Conservation (phyloP, 1,139 yeast genomes). For the Fermentozyma sake region DNA sequence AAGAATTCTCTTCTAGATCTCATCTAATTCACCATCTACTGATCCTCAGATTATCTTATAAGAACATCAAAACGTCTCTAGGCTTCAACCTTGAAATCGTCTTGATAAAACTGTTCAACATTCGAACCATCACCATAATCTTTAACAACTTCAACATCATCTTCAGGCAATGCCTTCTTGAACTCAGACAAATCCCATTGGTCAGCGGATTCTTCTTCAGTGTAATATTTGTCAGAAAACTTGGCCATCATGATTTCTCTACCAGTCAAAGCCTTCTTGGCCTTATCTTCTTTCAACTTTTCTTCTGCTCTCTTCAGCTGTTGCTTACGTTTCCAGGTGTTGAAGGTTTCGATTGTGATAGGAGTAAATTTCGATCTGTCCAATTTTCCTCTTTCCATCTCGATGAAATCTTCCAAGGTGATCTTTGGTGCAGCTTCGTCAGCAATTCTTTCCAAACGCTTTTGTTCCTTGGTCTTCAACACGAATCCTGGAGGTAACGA, state of each 20-base stretch:
- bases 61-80: no score
- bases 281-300: conserved; percentile 40
- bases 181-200: conserved; percentile 72
- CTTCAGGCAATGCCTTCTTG: conserved; percentile 41
- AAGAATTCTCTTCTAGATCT: no score
- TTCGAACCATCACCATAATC: conserved; percentile 55
- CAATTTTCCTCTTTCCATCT: conserved; percentile 83
- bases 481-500: conserved; percentile 97
- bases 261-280: conserved; percentile 60
- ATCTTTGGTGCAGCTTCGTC: conserved; percentile 84
- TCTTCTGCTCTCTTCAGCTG: conserved; percentile 57
- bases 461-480: conserved; percentile 93
- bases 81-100: no score
- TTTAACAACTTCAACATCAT: conserved; percentile 37
- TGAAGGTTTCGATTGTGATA: conserved; percentile 78
- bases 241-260: conserved; percentile 75
- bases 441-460: conserved; percentile 82
- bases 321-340: conserved; percentile 77
- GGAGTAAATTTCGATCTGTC: conserved; percentile 81
- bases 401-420: conserved; percentile 92
- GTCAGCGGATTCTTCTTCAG: conserved; percentile 51
- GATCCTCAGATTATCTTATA: no score
- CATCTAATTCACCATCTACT: no score
- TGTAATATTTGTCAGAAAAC: conserved; percentile 58
- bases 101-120: conserved; percentile 21